Evolutionary conservation across 192 early-diverging fungal genomes (phyloP).

Genomic region (Umbelopsis sp.): DNA sequence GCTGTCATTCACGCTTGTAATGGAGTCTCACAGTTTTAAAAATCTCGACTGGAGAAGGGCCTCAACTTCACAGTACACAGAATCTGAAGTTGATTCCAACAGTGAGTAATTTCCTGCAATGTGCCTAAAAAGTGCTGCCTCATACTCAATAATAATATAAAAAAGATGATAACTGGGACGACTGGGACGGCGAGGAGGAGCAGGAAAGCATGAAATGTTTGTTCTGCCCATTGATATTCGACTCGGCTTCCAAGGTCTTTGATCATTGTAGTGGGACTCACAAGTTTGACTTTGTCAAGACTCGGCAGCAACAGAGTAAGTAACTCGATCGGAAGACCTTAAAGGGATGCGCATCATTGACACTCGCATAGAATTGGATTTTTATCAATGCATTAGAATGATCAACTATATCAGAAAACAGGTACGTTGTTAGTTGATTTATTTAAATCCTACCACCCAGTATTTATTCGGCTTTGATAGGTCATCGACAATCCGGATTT

Average conservation of each 20-base stretch:
- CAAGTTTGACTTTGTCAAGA: constrained; percentile 68
- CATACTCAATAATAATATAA: neutral
- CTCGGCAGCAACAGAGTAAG: constrained; percentile 41
- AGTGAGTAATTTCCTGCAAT: neutral
- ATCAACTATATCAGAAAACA: constrained; percentile 71
- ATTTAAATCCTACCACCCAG: neutral
- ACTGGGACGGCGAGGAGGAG: constrained; percentile 68
- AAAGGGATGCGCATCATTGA: neutral
- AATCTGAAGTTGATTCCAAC: constrained; percentile 14
- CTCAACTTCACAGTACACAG: constrained; percentile 8
- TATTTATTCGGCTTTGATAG: too few relatives aligned
- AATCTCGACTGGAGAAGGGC: constrained; percentile 15
- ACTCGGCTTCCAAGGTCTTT: constrained; percentile 58
- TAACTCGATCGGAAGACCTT: neutral
- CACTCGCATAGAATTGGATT: constrained; percentile 65
- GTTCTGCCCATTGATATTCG: constrained; percentile 63
- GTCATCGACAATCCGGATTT: constrained; percentile 26
- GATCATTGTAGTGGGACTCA: constrained; percentile 60
- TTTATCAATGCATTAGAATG: constrained; percentile 81
- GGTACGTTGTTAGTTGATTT: neutral
- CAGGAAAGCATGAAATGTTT: constrained; percentile 65
- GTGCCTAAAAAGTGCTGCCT: neutral
- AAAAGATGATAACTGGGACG: constrained; percentile 59
- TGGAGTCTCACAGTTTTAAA: constrained; percentile 16
- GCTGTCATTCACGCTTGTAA: constrained; percentile 8